Percentiles rank a stretch among this genome's conserved stretches.
Evolutionary conservation across 106 monocot genomes (phyloP).

Genomic region (Chionographis japonica): DNA sequence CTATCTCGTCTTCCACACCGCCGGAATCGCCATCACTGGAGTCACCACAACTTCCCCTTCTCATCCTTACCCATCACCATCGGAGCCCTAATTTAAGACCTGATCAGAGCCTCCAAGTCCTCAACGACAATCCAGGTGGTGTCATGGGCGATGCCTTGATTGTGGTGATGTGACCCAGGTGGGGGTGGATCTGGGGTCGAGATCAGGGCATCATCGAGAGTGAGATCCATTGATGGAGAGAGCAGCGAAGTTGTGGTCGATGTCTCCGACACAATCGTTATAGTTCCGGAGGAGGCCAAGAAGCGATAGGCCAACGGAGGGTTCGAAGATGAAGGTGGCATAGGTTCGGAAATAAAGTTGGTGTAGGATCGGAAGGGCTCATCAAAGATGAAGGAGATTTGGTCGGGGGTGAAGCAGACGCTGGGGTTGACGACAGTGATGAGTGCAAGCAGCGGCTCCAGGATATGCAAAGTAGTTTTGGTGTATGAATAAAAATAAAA

Average conservation of each 20-base stretch:
- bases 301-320: conserved; percentile 12
- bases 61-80: too few relatives aligned
- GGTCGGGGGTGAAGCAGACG: too few relatives aligned
- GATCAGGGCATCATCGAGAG: not conserved
- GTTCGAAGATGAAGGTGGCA: conserved; percentile 9
- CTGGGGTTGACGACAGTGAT: conserved; percentile 25
- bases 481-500: too few relatives aligned
- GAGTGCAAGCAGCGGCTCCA: conserved; percentile 4
- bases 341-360: too few relatives aligned
- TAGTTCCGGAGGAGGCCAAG: conserved; percentile 29
- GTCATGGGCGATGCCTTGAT: conserved; percentile 8
- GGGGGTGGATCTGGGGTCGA: not conserved
- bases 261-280: conserved; percentile 27
- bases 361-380: conserved; percentile 29
- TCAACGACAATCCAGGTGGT: conserved; percentile 12
- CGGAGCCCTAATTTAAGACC: conserved; percentile 3
- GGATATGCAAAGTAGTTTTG: too few relatives aligned
- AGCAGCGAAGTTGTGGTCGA: conserved; percentile 26
- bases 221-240: conserved; percentile 8
- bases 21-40: too few relatives aligned
- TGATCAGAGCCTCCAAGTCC: conserved; percentile 13
- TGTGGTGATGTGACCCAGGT: conserved; percentile 8
- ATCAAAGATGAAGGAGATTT: conserved; percentile 28
- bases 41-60: too few relatives aligned
- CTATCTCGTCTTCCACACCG: not conserved